A percentile compares a stretch with the other conserved stretches of the same genome.
phyloP scores from a whole-genome alignment of 129 eudicot species.

The Artemisia argyi region DNA sequence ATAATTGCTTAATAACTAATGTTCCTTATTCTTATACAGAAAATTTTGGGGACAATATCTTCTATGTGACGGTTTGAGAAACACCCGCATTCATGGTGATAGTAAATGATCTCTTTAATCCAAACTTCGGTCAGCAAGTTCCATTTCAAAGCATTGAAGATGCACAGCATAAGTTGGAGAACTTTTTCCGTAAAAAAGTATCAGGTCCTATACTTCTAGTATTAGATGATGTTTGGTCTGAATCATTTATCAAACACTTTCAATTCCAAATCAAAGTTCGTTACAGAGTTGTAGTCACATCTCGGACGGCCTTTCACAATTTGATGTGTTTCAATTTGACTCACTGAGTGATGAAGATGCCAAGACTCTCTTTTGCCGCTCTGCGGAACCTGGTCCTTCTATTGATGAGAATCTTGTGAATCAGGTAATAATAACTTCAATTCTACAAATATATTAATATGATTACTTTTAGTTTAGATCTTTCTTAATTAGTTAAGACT shows the following conservation, averaged over 20 bases:
- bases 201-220: conserved; percentile 35
- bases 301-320: conserved; percentile 8
- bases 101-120: conserved; percentile 27
- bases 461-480: no score
- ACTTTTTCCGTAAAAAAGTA: conserved; percentile 17
- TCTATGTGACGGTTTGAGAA: conserved; percentile 39
- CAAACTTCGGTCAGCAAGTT: neutral
- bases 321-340: conserved; percentile 12
- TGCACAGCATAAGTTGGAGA: conserved; percentile 26
- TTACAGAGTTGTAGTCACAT: conserved; percentile 26
- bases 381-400: conserved; percentile 7
- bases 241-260: conserved; percentile 16
- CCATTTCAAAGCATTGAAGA: conserved; percentile 29
- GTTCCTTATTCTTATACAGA: conserved; percentile 5
- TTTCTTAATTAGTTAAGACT: no score
- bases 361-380: conserved; percentile 18
- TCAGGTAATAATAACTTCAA: no score
- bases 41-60: conserved; percentile 17
- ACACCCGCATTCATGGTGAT: conserved; percentile 29
- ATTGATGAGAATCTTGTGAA: conserved; percentile 7
- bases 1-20: no score
- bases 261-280: conserved; percentile 7
- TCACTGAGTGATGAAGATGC: conserved; percentile 27
- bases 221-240: conserved; percentile 44
- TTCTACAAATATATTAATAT: no score